phyloP scores from a whole-genome alignment of 345 rosid genomes.

The Ailanthus altissimus region DNA sequence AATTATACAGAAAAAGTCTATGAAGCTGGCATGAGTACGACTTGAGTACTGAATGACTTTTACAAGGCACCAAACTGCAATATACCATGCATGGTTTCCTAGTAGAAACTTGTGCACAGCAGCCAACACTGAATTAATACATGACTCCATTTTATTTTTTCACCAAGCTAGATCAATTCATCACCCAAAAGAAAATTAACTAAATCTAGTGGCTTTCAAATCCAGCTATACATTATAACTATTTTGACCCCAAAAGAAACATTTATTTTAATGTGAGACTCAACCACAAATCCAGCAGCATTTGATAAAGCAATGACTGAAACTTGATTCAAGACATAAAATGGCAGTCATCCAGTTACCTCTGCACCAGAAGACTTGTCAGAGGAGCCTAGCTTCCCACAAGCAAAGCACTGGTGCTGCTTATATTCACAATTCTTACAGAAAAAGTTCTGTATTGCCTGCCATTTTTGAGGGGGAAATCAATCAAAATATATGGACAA shows the following conservation, averaged over 20 bases:
- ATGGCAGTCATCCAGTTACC: slow-evolving; percentile 39
- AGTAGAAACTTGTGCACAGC: background rate
- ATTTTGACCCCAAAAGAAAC: background rate
- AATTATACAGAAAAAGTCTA: background rate
- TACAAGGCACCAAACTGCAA: background rate
- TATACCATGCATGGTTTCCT: background rate
- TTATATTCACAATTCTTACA: slow-evolving; percentile 78
- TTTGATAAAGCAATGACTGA: background rate
- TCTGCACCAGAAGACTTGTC: slow-evolving; percentile 64
- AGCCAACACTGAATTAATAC: background rate
- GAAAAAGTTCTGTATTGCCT: slow-evolving; percentile 59
- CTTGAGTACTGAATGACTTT: background rate
- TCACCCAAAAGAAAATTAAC: background rate
- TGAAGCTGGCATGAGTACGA: background rate
- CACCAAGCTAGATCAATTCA: background rate
- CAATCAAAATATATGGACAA: slow-evolving; percentile 23
- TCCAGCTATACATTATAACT: background rate
- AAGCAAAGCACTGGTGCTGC: slow-evolving; percentile 79
- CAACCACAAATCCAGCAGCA: background rate
- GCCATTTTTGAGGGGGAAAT: slow-evolving; percentile 23
- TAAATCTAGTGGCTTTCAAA: background rate
- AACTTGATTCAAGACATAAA: background rate
- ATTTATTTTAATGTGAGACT: background rate
- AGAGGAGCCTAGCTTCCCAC: slow-evolving; percentile 83
- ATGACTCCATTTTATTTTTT: background rate